Evolutionary conservation across 2,329 filamentous ascomycete genomes (phyloP).

Genomic region (Cadophora luteo-olivacea): DNA sequence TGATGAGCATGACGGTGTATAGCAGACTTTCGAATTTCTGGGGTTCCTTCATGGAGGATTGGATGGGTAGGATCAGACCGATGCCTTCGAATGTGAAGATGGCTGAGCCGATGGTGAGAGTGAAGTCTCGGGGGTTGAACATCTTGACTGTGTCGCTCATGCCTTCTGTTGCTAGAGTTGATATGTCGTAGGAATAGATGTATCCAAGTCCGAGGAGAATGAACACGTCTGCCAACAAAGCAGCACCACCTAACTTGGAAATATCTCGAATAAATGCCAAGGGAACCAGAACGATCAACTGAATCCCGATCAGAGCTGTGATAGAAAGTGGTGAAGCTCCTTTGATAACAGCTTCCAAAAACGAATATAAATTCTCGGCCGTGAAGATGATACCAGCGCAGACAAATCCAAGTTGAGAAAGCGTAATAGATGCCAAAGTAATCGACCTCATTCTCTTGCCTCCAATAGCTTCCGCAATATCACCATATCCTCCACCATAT

Average conservation of each 20-base stretch:
- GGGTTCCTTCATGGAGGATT: slow-evolving; percentile 92
- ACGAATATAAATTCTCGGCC: slow-evolving; percentile 90
- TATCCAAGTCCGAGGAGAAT: slow-evolving; percentile 92
- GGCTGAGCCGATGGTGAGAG: slow-evolving; percentile 94
- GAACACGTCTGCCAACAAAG: slow-evolving; percentile 88
- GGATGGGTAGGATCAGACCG: slow-evolving; percentile 94
- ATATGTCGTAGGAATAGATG: slow-evolving; percentile 90
- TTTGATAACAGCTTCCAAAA: slow-evolving; percentile 86
- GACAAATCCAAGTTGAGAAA: slow-evolving; percentile 93
- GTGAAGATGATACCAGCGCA: slow-evolving; percentile 96
- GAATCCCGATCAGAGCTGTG: slow-evolving; percentile 86
- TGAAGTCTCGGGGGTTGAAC: slow-evolving; percentile 92
- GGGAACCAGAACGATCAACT: slow-evolving; percentile 91
- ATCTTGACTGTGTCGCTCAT: slow-evolving; percentile 79
- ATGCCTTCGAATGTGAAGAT: slow-evolving; percentile 99
- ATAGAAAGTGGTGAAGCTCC: slow-evolving; percentile 85
- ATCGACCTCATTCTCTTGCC: slow-evolving; percentile 85
- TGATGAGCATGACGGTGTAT: slow-evolving; percentile 88
- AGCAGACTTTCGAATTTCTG: slow-evolving; percentile 88
- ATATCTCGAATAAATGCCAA: slow-evolving; percentile 94
- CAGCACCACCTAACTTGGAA: slow-evolving; percentile 92
- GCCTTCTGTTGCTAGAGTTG: slow-evolving; percentile 76
- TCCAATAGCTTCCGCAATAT: slow-evolving; percentile 89
- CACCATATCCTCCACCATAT: slow-evolving; percentile 79
- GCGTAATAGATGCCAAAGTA: slow-evolving; percentile 88